Base-by-base conservation (phyloP, 1,284 basidiomycete genomes). In the Ceratobasidium sp. region DNA sequence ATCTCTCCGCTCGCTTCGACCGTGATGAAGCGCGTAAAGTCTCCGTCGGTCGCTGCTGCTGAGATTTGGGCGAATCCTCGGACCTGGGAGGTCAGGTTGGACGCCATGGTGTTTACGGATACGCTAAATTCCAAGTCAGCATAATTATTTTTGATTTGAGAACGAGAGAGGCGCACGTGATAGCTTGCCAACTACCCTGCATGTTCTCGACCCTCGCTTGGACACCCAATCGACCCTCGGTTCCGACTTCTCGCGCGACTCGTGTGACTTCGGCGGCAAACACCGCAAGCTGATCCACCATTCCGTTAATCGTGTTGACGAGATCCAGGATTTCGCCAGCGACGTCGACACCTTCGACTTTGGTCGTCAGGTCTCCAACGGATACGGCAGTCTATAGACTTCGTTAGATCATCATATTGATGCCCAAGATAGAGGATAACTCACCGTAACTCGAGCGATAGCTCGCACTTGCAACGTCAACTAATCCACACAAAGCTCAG, bases 21-120 rank as follows among this genome's bases (percentile, higher is more conserved):
- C 20, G 98, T 99, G 87, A 99, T 99, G 88, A 99, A 99, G 23
- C 97, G 91, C 26, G 96, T 97, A 86, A 99, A 99, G 87, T 99
- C 98, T 79, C 98, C 98, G 83, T 99, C 97, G 87, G 97, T 99
- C 20, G 98, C 98, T 1, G 98, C 98, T 0, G 97, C 97, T 0
- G 96, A 97, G 83, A 99, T 99, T 86, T 99, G 97, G 0, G 97
- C 98, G 83, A 99, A 99, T 23, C 98, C 98, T 85, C 98, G 93
- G 78, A 99, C 98, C 91, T 99, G 97, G 0, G 97, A 98, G 17
- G 97, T 99, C 85, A 99, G 88, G 85, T 98, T 98, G 80, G 94
- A 94, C 4, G 94, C 96, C 96, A 98, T 98, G 28, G 95, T 97
- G 84, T 98, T 98, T 80, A 98, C 96, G 78, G 95, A 95, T 82